A percentile compares a stretch with the other conserved stretches of the same genome.
These are phyloP conservation scores for Ophiostoma himal-ulmi DNA, from an alignment of 2,329 filamentous ascomycete species.

Conservation along the genomic window DNA sequence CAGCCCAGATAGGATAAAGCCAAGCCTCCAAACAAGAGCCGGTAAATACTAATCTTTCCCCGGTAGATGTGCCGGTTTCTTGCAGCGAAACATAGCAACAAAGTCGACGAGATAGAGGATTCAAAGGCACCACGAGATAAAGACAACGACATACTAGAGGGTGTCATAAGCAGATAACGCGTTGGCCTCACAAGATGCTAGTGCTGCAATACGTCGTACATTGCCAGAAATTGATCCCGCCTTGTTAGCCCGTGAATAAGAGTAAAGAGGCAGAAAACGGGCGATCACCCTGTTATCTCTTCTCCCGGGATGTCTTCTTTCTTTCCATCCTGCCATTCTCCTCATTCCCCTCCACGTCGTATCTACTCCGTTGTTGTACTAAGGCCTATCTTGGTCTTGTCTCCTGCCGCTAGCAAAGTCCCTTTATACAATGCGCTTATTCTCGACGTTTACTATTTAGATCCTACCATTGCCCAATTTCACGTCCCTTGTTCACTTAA, in stretches of 20 bases:
- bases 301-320: background rate
- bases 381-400: background rate
- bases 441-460: background rate
- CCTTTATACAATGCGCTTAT: background rate
- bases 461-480: background rate
- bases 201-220: background rate
- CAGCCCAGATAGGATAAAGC: background rate
- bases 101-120: background rate
- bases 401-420: background rate
- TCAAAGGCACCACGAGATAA: background rate
- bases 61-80: background rate
- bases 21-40: background rate
- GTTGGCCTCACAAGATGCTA: background rate
- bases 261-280: background rate
- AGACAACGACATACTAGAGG: background rate
- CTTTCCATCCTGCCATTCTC: background rate
- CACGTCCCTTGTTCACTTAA: background rate
- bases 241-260: background rate
- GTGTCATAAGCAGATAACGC: background rate
- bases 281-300: constrained; percentile 4
- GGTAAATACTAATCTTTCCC: constrained; percentile 3
- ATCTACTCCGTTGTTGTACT: background rate
- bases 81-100: background rate
- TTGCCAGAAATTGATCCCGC: background rate
- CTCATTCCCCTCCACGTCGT: background rate